A percentile compares a stretch with the other conserved stretches of the same genome.
phyloP scores from a whole-genome alignment of 192 early-diverging fungal genomes.

The Geosiphon pyriformis region DNA sequence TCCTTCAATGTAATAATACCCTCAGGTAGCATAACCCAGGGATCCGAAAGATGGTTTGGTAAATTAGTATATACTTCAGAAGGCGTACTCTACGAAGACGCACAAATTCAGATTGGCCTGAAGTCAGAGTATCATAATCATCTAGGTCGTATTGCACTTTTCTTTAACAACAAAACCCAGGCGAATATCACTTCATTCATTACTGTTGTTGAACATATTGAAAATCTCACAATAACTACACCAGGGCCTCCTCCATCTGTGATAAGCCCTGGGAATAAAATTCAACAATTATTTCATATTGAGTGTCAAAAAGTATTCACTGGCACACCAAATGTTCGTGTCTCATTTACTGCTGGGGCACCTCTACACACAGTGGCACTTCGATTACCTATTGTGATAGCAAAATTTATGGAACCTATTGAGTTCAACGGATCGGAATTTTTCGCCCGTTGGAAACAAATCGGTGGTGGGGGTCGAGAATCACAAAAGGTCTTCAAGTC shows the following conservation, averaged over 20 bases:
- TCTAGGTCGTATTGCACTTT: constrained; percentile 85
- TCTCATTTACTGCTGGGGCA: constrained; percentile 62
- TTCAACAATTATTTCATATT: constrained; percentile 80
- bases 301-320: constrained; percentile 61
- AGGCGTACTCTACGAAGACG: constrained; percentile 91
- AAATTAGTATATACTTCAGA: constrained; percentile 65
- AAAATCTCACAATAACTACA: constrained; percentile 42
- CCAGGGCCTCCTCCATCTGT: constrained; percentile 56
- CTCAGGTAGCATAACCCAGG: constrained; percentile 43
- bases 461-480: constrained; percentile 85
- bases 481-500: constrained; percentile 64
- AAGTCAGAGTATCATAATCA: constrained; percentile 92
- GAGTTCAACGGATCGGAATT: constrained; percentile 71
- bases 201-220: constrained; percentile 48
- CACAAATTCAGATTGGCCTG: constrained; percentile 81
- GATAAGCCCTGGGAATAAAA: constrained; percentile 62
- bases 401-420: constrained; percentile 87
- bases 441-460: constrained; percentile 91
- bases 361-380: constrained; percentile 51
- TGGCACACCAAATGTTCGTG: constrained; percentile 57
- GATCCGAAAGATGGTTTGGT: constrained; percentile 50
- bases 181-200: constrained; percentile 57
- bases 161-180: constrained; percentile 83
- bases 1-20: constrained; percentile 29
- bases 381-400: constrained; percentile 70